Base-by-base conservation (phyloP, 2,329 filamentous ascomycete species). In the Cladophialophora immunda region DNA sequence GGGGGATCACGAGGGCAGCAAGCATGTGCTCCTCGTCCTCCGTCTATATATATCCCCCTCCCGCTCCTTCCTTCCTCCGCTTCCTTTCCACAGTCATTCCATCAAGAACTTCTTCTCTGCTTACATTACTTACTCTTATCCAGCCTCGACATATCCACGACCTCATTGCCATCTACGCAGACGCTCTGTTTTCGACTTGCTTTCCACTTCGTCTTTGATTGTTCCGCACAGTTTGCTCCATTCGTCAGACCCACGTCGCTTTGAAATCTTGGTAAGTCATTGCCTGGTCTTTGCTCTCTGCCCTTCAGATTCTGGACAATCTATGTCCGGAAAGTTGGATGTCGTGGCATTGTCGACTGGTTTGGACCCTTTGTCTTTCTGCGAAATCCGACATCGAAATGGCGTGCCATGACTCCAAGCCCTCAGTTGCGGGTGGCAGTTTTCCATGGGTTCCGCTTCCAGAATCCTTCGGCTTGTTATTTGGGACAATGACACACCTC, bases 11-110 rank as follows among this genome's bases (percentile, higher is more conserved):
- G 58, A 34, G 29, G 41, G 25, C 45, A n/a, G 45, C 29, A 13
- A 38, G 45, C 58, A 60, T 60, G 45, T 60, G 58, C 58, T 55
- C 53, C 30, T 55, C 13, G 53, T 55, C 30, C 5, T n/a, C 38
- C 29, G 29, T n/a, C 45, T 60, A 60, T 30, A 53, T 30, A 60
- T 53, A 53, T n/a, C 45, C 8, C 29, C 29, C 45, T 36, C 41
- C 17, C n/a, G 1, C 58, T 53, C 58, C 38, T 53, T 34, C 19
- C 8, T 53, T 22, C 27, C n/a, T 38, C 30, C 32, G 27, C 30
- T 53, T 60, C 25, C 25, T 27, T 50, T 34, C 29, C 17, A 7
- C 55, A 15, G 17, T 30, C 9, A 29, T n/a, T 27, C 36, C 45
- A 50, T 27, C 56, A 41, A 29, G 34, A 36, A 29, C 34, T 27